A percentile compares a stretch with the other conserved stretches of the same genome.
Conservation (phyloP, 2,329 filamentous ascomycete genomes). For the Colletotrichum salicis region DNA sequence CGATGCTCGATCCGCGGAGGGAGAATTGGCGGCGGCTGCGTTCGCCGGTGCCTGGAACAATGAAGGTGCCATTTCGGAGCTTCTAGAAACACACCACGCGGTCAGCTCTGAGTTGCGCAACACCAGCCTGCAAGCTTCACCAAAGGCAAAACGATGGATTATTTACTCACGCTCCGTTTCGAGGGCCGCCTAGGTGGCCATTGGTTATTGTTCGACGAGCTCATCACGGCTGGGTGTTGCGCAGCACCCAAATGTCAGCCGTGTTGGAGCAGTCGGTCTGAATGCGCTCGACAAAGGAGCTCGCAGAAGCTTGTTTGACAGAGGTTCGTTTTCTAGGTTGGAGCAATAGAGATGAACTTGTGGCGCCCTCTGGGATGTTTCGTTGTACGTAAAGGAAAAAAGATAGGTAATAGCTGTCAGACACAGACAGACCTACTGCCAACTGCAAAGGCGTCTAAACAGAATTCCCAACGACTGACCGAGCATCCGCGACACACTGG, state of each 20-base stretch:
- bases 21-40: slow-evolving; percentile 84
- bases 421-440: background rate
- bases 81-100: slow-evolving; percentile 57
- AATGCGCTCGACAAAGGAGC: slow-evolving; percentile 36
- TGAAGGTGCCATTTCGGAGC: slow-evolving; percentile 86
- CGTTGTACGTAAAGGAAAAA: background rate
- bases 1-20: slow-evolving; percentile 65
- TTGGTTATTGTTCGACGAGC: slow-evolving; percentile 34
- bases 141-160: background rate
- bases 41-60: slow-evolving; percentile 87
- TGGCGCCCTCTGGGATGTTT: background rate
- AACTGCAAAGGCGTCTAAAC: slow-evolving; percentile 20
- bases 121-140: background rate
- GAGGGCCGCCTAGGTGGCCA: slow-evolving; percentile 58
- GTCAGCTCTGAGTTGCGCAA: slow-evolving; percentile 6
- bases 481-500: slow-evolving; percentile 8
- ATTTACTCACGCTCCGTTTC: slow-evolving; percentile 56
- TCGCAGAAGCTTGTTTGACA: background rate
- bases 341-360: slow-evolving; percentile 10
- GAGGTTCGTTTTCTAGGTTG: slow-evolving; percentile 7
- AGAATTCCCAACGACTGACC: slow-evolving; percentile 6
- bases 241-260: slow-evolving; percentile 31
- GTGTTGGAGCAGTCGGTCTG: slow-evolving; percentile 40
- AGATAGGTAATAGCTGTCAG: background rate
- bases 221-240: slow-evolving; percentile 35